Evolutionary conservation across 2,329 filamentous ascomycete genomes (phyloP), one percentile per base, ranked within the genome.

Genomic region (Orbilia brochopaga): DNA sequence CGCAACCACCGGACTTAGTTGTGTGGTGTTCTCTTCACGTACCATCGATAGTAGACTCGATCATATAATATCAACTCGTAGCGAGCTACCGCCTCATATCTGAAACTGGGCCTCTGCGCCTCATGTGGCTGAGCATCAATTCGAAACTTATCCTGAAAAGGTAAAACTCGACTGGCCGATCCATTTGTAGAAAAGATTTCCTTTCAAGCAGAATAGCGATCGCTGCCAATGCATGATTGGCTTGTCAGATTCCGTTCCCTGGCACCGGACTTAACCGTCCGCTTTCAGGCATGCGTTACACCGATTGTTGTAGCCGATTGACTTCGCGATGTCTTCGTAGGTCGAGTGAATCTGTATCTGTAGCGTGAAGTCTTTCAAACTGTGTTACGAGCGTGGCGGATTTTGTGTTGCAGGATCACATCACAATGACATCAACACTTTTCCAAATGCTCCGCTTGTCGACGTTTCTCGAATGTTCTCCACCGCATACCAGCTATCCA

Each of bases 391-490:
- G 21, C 44, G 48, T 62, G 52, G 32, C 4, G 17, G 8, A 54
- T 50, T 56, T 53, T 56, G 60, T 56, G 60, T 64, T 64, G 60
- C 42, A 27, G 10, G 11, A 63, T 48, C 44, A 46, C 59, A 64
- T 64, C 60, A 64, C 42, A 30, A 65, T 65, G 61, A 65, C 61
- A 65, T 65, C 61, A 65, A 57, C 46, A 52, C 42, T 27, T 19
- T n/a, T 21, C 44, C 19, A 48, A 48, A 48, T 35, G 59, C 59
- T 62, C 59, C 59, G 55, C 11, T 48, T 30, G 59, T 55, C 53
- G 51, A 56, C 42, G 44, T 42, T 65, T 65, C 61, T 65, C 52
- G 61, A 65, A 65, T 19, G n/a, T 65, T 65, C 61, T 44, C 51
- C 23, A 46, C 3, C 40, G 19, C 17, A 19, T 10, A 8, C 17